Evolutionary conservation across 371 early-diverging fungal species (phyloP).

Genomic region (Mucor velutinosus): DNA sequence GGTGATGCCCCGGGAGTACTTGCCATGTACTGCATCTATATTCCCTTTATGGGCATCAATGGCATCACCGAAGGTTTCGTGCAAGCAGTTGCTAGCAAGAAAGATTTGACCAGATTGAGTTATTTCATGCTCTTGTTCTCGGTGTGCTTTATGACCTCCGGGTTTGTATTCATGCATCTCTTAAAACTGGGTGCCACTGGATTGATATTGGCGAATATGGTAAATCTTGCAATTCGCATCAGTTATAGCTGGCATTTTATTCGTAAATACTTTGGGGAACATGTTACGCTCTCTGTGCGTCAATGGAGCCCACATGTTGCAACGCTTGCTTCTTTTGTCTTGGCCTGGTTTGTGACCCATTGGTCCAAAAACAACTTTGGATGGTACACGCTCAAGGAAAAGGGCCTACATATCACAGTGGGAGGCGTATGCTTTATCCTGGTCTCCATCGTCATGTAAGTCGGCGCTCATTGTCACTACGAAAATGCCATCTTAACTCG

Average conservation of each 20-base stretch:
- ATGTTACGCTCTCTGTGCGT: constrained; percentile 12
- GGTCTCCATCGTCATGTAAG: constrained; percentile 46
- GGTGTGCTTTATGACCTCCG: constrained; percentile 65
- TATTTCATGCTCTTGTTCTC: constrained; percentile 80
- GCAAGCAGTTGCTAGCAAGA: constrained; percentile 77
- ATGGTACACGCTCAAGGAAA: constrained; percentile 57
- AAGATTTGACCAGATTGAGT: constrained; percentile 64
- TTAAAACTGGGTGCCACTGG: constrained; percentile 75
- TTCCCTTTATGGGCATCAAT: constrained; percentile 94
- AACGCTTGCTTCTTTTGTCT: constrained; percentile 47
- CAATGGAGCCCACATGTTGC: constrained; percentile 49
- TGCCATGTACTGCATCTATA: constrained; percentile 81
- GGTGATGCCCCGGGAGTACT: constrained; percentile 59
- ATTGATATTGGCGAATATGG: constrained; percentile 83
- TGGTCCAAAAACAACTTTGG: constrained; percentile 60
- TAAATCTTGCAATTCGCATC: constrained; percentile 83
- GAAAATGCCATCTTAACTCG: not conserved
- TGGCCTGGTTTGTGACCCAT: constrained; percentile 61
- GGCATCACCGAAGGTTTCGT: constrained; percentile 95
- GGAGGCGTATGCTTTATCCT: constrained; percentile 54
- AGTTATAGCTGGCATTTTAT: constrained; percentile 74
- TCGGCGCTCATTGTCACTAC: not conserved
- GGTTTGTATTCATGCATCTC: constrained; percentile 58
- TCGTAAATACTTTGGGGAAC: constrained; percentile 45
- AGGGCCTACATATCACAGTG: constrained; percentile 58